Evolutionary conservation across 2,329 filamentous ascomycete species (phyloP).

Genomic region (Gnomoniopsis smithogilvyi): DNA sequence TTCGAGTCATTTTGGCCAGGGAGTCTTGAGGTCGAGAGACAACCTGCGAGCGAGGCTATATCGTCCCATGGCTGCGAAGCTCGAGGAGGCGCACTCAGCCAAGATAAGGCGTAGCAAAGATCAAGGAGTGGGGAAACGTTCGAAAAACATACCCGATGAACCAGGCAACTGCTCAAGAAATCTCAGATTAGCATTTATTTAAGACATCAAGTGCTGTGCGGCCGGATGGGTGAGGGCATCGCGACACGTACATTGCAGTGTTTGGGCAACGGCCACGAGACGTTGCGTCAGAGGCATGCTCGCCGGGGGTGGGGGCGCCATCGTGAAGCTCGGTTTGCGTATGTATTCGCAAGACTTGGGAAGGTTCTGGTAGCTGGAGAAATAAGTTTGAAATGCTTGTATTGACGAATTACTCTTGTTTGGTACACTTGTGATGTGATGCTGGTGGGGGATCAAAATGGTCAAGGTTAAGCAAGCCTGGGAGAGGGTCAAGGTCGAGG

Average conservation of each 20-base stretch:
- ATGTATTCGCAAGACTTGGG: no score
- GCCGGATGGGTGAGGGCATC: slow-evolving; percentile 23
- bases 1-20: neutral
- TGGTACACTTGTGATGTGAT: neutral
- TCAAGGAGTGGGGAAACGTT: slow-evolving; percentile 11
- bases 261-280: slow-evolving; percentile 76
- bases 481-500: slow-evolving; percentile 14
- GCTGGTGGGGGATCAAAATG: neutral
- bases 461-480: no score
- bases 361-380: neutral
- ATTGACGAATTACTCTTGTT: neutral
- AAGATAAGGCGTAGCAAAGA: slow-evolving; percentile 14
- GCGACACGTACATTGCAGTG: slow-evolving; percentile 76
- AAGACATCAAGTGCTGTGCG: slow-evolving; percentile 22
- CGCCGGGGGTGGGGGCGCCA: slow-evolving; percentile 73
- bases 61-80: neutral
- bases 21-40: neutral
- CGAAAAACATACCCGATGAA: slow-evolving; percentile 67
- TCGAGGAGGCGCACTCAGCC: slow-evolving; percentile 14
- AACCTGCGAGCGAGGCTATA: no score
- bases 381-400: neutral
- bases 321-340: slow-evolving; percentile 27
- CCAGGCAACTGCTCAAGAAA: slow-evolving; percentile 61
- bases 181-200: slow-evolving; percentile 31
- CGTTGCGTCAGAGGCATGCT: slow-evolving; percentile 70